Conservation (phyloP, 108 stramenopile species). For the Discostella pseudostelligera region DNA sequence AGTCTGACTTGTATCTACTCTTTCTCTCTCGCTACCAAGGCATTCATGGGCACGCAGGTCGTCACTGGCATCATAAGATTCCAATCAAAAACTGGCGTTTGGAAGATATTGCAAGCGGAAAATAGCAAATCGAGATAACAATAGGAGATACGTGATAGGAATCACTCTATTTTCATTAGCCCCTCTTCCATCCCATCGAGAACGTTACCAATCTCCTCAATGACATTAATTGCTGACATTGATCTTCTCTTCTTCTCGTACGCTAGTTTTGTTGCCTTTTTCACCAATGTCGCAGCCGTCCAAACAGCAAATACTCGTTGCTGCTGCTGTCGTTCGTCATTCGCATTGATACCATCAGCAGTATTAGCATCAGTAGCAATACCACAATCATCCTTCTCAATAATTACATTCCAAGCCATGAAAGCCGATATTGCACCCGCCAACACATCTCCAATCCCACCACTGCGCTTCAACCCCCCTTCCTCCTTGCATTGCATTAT, state of each 20-base stretch:
- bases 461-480: constrained; percentile 91
- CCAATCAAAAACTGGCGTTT: constrained; percentile 73
- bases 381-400: constrained; percentile 26
- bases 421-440: constrained; percentile 81
- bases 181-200: constrained; percentile 60
- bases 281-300: constrained; percentile 75
- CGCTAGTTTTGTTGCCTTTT: constrained; percentile 69
- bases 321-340: constrained; percentile 3
- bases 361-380: not conserved
- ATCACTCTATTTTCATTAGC: constrained; percentile 1
- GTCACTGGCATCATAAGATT: constrained; percentile 65
- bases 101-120: constrained; percentile 50
- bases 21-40: constrained; percentile 13
- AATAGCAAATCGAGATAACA: too few relatives aligned
- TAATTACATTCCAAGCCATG: constrained; percentile 73
- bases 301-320: constrained; percentile 51
- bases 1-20: not conserved
- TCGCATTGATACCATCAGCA: not conserved
- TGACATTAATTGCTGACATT: constrained; percentile 89
- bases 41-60: constrained; percentile 84
- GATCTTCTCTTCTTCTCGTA: constrained; percentile 67
- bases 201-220: constrained; percentile 63
- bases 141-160: not conserved
- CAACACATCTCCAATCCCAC: constrained; percentile 96
- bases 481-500: constrained; percentile 64